Evolutionary conservation across 192 early-diverging fungal species (phyloP).

Genomic region (Backusella parvicylindrica): DNA sequence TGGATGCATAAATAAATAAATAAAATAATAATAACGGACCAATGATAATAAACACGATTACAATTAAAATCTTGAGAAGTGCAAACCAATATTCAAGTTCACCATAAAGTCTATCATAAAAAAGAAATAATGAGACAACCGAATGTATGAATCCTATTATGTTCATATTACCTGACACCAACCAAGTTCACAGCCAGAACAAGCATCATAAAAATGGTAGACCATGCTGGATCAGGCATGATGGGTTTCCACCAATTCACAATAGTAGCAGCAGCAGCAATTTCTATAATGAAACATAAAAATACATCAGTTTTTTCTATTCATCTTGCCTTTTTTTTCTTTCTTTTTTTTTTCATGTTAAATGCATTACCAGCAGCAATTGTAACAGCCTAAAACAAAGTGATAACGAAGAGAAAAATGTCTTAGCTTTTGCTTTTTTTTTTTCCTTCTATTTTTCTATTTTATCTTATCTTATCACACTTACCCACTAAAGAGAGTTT

Average conservation of each 20-base stretch:
- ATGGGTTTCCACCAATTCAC: conserved; percentile 61
- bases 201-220: conserved; percentile 48
- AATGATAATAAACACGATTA: conserved; percentile 75
- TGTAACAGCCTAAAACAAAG: conserved; percentile 31
- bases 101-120: conserved; percentile 65
- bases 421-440: neutral
- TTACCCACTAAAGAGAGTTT: neutral
- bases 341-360: neutral
- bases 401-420: neutral
- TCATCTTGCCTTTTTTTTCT: too few species aligned
- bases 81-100: conserved; percentile 85
- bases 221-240: conserved; percentile 38
- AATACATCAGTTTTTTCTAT: neutral
- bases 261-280: conserved; percentile 80
- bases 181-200: conserved; percentile 61
- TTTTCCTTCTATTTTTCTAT: neutral
- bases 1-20: neutral
- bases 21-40: conserved; percentile 18
- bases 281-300: conserved; percentile 50
- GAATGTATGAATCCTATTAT: conserved; percentile 24
- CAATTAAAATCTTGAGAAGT: conserved; percentile 71
- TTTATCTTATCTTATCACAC: neutral
- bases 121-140: neutral
- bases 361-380: conserved; percentile 25
- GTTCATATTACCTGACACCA: conserved; percentile 67